Percentiles rank a stretch among this genome's conserved stretches.
Conservation (phyloP, 164 flowering plant genomes). For the Vitis amurensis region DNA sequence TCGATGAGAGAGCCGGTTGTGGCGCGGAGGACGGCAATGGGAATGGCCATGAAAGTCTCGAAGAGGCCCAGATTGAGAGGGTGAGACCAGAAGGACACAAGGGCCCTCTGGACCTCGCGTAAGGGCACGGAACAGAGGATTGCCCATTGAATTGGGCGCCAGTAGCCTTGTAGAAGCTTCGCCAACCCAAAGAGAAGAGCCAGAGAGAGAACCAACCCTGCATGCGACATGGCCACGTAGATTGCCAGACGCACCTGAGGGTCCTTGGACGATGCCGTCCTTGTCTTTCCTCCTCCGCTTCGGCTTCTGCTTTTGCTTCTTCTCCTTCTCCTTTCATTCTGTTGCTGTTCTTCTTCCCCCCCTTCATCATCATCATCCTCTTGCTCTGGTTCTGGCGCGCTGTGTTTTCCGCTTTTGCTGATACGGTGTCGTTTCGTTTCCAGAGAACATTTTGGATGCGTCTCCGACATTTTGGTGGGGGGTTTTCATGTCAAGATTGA, state of each 20-base stretch:
- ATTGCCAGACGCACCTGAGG: background rate
- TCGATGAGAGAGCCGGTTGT: slow-evolving; percentile 3
- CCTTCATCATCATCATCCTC: too few species aligned
- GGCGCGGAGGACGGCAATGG: slow-evolving; percentile 4
- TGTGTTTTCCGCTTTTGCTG: too few species aligned
- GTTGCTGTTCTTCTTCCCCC: too few species aligned
- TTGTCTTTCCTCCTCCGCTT: background rate
- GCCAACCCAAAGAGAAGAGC: background rate
- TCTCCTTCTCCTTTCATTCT: too few species aligned
- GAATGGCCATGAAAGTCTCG: slow-evolving; percentile 6
- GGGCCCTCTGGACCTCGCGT: slow-evolving; percentile 8
- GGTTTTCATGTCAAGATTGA: too few species aligned
- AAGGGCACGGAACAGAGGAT: slow-evolving; percentile 10
- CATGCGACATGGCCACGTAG: slow-evolving; percentile 14
- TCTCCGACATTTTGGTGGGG: too few species aligned
- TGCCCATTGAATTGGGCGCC: slow-evolving; percentile 9
- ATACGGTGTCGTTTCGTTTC: too few species aligned
- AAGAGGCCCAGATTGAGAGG: slow-evolving; percentile 6
- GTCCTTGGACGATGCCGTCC: background rate
- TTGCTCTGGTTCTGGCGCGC: too few species aligned
- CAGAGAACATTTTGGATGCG: too few species aligned
- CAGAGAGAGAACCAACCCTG: slow-evolving; percentile 6
- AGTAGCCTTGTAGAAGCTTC: slow-evolving; percentile 8
- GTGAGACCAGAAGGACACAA: slow-evolving; percentile 10
- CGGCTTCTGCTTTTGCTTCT: too few species aligned